Conservation (phyloP, 2,329 filamentous ascomycete genomes). For the Salinomyces thailandicus region DNA sequence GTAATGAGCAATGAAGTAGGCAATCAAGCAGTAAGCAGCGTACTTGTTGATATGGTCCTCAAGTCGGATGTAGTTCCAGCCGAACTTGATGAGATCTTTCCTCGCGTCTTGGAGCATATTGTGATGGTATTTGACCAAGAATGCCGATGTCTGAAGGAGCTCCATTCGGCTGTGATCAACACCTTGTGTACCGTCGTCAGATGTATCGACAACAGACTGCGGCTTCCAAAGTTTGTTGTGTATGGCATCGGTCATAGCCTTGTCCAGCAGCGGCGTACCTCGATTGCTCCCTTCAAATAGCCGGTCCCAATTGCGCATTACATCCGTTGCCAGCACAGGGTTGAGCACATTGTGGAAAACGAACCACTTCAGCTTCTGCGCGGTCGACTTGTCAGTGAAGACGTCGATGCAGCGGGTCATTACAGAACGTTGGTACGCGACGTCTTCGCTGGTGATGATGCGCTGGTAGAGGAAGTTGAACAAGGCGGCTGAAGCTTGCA, state of each 20-base stretch:
- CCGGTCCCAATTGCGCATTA: slow-evolving; percentile 66
- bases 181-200: slow-evolving; percentile 74
- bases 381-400: slow-evolving; percentile 66
- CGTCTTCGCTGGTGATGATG: slow-evolving; percentile 72
- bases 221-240: slow-evolving; percentile 91
- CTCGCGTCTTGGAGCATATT: slow-evolving; percentile 78
- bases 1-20: slow-evolving; percentile 94
- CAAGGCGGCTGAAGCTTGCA: slow-evolving; percentile 65
- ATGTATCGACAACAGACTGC: slow-evolving; percentile 59
- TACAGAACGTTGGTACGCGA: slow-evolving; percentile 75
- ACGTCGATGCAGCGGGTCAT: slow-evolving; percentile 79
- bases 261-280: slow-evolving; percentile 69
- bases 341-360: slow-evolving; percentile 87
- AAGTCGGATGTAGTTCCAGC: slow-evolving; percentile 96
- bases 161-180: slow-evolving; percentile 97
- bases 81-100: slow-evolving; percentile 98
- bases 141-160: slow-evolving; percentile 82
- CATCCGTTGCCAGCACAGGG: slow-evolving; percentile 91
- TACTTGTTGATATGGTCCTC: slow-evolving; percentile 99
- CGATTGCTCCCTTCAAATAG: slow-evolving; percentile 43
- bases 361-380: slow-evolving; percentile 88
- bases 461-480: slow-evolving; percentile 74
- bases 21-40: slow-evolving; percentile 91
- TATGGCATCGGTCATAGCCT: slow-evolving; percentile 75
- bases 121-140: slow-evolving; percentile 92